These are phyloP conservation scores for Phytophthora pinifolia DNA, from an alignment of 352 stramenopile species.

Conservation along the genomic window DNA sequence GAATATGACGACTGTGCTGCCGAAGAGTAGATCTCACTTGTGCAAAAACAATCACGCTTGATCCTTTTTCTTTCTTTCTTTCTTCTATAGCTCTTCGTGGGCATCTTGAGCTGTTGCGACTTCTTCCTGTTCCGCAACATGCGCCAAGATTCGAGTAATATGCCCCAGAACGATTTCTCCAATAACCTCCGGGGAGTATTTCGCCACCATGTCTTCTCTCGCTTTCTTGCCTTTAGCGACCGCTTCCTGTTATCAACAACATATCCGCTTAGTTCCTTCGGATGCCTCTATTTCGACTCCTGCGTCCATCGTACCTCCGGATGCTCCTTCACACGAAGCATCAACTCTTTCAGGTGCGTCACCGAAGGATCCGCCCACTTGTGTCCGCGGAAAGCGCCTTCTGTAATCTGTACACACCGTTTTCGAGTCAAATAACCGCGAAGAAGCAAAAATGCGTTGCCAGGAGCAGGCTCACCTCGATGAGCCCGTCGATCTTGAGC, in stretches of 20 bases:
- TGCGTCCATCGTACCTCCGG: constrained; percentile 41
- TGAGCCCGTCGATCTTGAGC: constrained; percentile 74
- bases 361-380: constrained; percentile 87
- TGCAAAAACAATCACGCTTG: background rate
- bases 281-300: background rate
- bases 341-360: constrained; percentile 63
- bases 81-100: constrained; percentile 61
- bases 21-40: constrained; percentile 18
- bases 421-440: constrained; percentile 1
- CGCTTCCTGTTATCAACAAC: constrained; percentile 41
- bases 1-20: constrained; percentile 61
- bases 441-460: background rate
- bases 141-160: constrained; percentile 60
- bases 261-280: too few species aligned
- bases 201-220: constrained; percentile 78
- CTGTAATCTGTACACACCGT: constrained; percentile 49
- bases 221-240: constrained; percentile 66
- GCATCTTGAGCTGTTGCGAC: constrained; percentile 6
- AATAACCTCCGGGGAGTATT: constrained; percentile 80
- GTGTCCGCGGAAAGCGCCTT: constrained; percentile 78
- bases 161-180: constrained; percentile 65
- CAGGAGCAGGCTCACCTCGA: constrained; percentile 43
- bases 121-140: constrained; percentile 32
- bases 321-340: constrained; percentile 57
- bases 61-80: background rate